A percentile compares a stretch with the other conserved stretches of the same genome.
phyloP scores from a whole-genome alignment of 2,329 filamentous ascomycete genomes.

The Phyllosticta citriasiana region DNA sequence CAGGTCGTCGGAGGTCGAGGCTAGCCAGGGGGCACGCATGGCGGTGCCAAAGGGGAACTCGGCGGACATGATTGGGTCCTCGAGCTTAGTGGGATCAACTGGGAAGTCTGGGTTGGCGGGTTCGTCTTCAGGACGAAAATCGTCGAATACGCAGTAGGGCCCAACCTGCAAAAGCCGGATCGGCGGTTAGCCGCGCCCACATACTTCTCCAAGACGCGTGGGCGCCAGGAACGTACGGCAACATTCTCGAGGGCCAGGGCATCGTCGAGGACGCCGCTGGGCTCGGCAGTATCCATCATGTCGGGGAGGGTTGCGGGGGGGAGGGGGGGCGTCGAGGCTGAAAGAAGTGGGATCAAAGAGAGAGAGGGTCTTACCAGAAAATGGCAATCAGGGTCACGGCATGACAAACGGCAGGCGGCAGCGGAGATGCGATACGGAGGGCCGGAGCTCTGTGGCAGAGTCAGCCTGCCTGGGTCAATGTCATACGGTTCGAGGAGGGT shows the following conservation, averaged over 20 bases:
- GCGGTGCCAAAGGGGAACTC: constrained; percentile 22
- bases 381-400: constrained; percentile 11
- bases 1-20: constrained; percentile 22
- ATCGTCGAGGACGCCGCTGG: constrained; percentile 23
- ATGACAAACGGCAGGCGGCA: constrained; percentile 11
- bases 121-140: constrained; percentile 19
- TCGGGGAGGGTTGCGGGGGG: neutral
- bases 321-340: constrained; percentile 3
- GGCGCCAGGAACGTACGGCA: constrained; percentile 23
- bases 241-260: constrained; percentile 27
- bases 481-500: neutral
- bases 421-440: constrained; percentile 5
- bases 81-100: constrained; percentile 17
- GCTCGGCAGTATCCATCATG: constrained; percentile 17
- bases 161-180: constrained; percentile 21
- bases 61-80: constrained; percentile 24
- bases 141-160: constrained; percentile 29
- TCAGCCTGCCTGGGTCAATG: constrained; percentile 1
- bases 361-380: constrained; percentile 15
- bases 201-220: neutral
- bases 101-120: constrained; percentile 6
- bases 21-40: constrained; percentile 26
- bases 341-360: constrained; percentile 1
- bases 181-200: constrained; percentile 19
- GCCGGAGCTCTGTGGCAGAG: constrained; percentile 7